Evolutionary conservation across 805 yeast genomes (phyloP).

Genomic region (Pichia phayaonensis): DNA sequence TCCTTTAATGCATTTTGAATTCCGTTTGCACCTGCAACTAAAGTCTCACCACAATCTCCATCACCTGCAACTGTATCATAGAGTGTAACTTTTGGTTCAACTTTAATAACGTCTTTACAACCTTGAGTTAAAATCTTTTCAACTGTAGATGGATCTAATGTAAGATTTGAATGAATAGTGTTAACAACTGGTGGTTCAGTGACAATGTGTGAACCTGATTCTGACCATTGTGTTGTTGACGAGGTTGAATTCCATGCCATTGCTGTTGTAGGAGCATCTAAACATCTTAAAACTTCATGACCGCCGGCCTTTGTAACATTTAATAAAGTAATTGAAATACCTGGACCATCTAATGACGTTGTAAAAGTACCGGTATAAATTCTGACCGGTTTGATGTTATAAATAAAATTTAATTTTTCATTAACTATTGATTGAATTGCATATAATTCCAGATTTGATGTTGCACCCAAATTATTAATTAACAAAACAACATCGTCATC

Average conservation of each 20-base stretch:
- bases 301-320: constrained; percentile 53
- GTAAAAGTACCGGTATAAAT: constrained; percentile 71
- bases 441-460: constrained; percentile 70
- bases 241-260: constrained; percentile 69
- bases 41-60: constrained; percentile 94
- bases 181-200: constrained; percentile 22
- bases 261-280: constrained; percentile 71
- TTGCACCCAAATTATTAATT: constrained; percentile 85
- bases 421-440: constrained; percentile 61
- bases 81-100: constrained; percentile 79
- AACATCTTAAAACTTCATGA: constrained; percentile 39
- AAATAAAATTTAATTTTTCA: constrained; percentile 42
- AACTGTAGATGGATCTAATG: constrained; percentile 24
- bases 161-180: constrained; percentile 17
- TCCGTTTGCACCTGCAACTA: constrained; percentile 75
- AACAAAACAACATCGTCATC: constrained; percentile 59
- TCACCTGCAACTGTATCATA: constrained; percentile 90
- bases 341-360: constrained; percentile 88
- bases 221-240: constrained; percentile 19
- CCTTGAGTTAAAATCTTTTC: constrained; percentile 36
- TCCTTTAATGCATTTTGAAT: constrained; percentile 45
- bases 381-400: constrained; percentile 57
- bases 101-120: constrained; percentile 44
- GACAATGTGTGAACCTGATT: constrained; percentile 13
- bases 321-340: constrained; percentile 77